These are phyloP conservation scores for Teratosphaeria gauchensis DNA, from an alignment of 2,329 filamentous ascomycete genomes.

Conservation along the genomic window DNA sequence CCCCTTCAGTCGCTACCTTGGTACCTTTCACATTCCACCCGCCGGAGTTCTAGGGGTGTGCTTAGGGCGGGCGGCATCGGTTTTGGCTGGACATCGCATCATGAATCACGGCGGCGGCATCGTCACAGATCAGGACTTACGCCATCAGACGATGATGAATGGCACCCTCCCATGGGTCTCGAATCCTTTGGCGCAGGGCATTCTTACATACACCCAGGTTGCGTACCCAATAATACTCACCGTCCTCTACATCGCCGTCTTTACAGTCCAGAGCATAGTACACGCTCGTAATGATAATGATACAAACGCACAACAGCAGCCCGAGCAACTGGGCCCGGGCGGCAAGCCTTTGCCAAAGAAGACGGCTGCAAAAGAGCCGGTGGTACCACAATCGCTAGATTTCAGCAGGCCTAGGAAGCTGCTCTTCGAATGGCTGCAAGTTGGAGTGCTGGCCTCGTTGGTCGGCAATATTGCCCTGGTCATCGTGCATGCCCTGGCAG, in stretches of 20 bases:
- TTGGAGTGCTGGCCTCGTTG: slow-evolving; percentile 63
- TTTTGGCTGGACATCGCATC: background rate
- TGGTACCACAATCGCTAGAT: slow-evolving; percentile 38
- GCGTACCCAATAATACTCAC: slow-evolving; percentile 56
- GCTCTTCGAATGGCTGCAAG: slow-evolving; percentile 66
- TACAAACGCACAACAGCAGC: slow-evolving; percentile 26
- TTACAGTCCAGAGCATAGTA: slow-evolving; percentile 51
- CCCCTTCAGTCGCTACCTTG: background rate
- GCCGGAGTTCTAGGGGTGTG: background rate
- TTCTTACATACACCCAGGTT: slow-evolving; percentile 41
- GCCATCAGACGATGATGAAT: slow-evolving; percentile 2
- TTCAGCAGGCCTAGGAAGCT: slow-evolving; percentile 59
- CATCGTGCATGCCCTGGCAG: slow-evolving; percentile 61
- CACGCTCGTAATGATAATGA: slow-evolving; percentile 39
- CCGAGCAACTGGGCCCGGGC: slow-evolving; percentile 62
- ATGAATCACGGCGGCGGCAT: background rate
- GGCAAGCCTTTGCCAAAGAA: slow-evolving; percentile 75
- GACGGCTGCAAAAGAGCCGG: slow-evolving; percentile 36
- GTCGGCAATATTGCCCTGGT: slow-evolving; percentile 64
- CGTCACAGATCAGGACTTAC: background rate
- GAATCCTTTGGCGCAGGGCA: slow-evolving; percentile 31
- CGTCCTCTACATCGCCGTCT: slow-evolving; percentile 53
- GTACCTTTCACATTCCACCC: background rate
- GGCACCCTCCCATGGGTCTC: slow-evolving; percentile 21
- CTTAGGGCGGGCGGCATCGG: background rate